phyloP scores from a whole-genome alignment of 148 eudicot species.

The Camellia lanceoleosa region DNA sequence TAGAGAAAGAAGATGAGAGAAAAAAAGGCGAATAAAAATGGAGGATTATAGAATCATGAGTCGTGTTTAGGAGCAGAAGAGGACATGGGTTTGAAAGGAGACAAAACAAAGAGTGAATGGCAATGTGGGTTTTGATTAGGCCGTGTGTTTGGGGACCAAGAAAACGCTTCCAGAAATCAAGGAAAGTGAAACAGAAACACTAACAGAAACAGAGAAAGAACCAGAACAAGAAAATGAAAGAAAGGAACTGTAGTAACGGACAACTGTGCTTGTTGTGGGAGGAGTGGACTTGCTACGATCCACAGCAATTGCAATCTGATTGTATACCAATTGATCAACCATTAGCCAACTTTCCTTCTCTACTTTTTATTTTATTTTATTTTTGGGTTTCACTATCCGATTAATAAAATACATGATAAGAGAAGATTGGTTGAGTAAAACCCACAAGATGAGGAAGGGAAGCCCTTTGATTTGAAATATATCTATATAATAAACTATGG shows the following conservation, averaged over 20 bases:
- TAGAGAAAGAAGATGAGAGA: neutral
- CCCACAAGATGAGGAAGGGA: no score
- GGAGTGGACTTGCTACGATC: neutral
- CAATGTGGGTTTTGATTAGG: neutral
- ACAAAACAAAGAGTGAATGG: neutral
- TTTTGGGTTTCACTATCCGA: neutral
- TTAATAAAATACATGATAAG: no score
- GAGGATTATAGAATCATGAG: conserved; percentile 1
- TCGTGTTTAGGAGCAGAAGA: conserved; percentile 4
- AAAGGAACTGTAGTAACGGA: neutral
- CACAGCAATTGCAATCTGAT: neutral
- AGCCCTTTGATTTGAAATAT: no score
- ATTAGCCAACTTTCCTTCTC: neutral
- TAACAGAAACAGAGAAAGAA: neutral
- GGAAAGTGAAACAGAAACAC: neutral
- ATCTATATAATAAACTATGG: no score
- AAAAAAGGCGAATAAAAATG: neutral
- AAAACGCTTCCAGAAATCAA: neutral
- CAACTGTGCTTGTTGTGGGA: neutral
- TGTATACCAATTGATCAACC: neutral
- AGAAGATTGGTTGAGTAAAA: no score
- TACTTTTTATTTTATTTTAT: no score
- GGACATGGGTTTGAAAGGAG: neutral
- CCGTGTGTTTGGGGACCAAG: conserved; percentile 16
- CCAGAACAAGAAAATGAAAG: neutral